Base-by-base conservation (phyloP, 352 stramenopile species). In the Halophytophthora polymorphica region DNA sequence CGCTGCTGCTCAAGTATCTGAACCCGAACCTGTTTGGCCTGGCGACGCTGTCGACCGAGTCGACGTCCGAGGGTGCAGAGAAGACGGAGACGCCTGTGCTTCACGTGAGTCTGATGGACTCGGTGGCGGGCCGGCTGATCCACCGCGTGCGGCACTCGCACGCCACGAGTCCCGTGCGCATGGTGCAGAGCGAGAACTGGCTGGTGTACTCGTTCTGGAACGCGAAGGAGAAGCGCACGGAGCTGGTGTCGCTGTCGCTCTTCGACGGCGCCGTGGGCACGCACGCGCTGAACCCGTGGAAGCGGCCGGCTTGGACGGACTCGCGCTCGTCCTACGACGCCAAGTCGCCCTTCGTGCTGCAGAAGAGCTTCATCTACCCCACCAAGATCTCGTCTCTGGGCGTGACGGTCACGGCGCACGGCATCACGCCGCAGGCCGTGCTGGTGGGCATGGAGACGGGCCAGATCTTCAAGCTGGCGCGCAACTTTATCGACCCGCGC, bases 121-220 rank as follows among this genome's bases (percentile, higher is more conserved):
- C 91, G 6, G 95, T 99, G 12, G 93, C 90, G 5, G 96, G 95
- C 11, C 83, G 92, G 17, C 75, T 99, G 6, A 80, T 99, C 49
- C 83, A 98, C 53, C 91, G 96, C 42, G 74, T 82, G 19, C 90
- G 84, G 41, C 93, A 98, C 57, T 19, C 75, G 17, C 73, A 97
- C 60, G 94, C 79, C 10, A 55, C 69, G 23, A 66, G 69, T 10
- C 75, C 74, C 29, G 71, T 92, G 12, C 72, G 73, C 18, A 88
- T 94, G 64, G 69, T 80, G 47, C 80, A 94, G 66, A 92, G 84
- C 45, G 96, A 99, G 53, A 99, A 99, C 65, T 98, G 88, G 90
- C 66, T 98, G 8, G 83, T 98, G 29, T 98, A 98, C 58, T 86
- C 96, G 23, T 99, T 92, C 73, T 98, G 93, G 80, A 99, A 98